phyloP scores from a whole-genome alignment of 257 asterid genomes.

The Solanum boliviense region DNA sequence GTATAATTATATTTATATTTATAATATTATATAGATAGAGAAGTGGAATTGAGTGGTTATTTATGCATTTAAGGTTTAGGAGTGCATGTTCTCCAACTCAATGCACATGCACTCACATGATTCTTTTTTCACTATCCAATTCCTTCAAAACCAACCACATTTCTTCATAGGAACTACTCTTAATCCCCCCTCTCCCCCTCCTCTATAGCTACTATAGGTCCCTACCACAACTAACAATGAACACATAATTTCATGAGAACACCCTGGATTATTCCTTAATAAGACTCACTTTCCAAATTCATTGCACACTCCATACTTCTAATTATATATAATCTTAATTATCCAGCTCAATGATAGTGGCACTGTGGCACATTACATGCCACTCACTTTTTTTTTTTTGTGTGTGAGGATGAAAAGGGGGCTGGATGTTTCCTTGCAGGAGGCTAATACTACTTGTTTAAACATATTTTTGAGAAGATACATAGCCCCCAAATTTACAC shows the following conservation, averaged over 20 bases:
- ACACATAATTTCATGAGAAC: slow-evolving; percentile 11
- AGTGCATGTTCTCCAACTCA: slow-evolving; percentile 39
- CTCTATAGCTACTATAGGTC: neutral
- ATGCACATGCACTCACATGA: slow-evolving; percentile 73
- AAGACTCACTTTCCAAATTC: slow-evolving; percentile 46
- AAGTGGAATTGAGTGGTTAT: neutral
- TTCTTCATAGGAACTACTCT: slow-evolving; percentile 4
- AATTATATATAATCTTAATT: neutral
- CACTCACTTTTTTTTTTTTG: neutral
- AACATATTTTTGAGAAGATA: neutral
- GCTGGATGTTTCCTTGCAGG: slow-evolving; percentile 20
- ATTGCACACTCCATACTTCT: slow-evolving; percentile 17
- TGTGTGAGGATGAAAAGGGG: neutral
- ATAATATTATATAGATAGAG: neutral
- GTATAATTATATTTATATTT: neutral
- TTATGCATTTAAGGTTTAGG: neutral
- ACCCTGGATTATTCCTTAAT: slow-evolving; percentile 62
- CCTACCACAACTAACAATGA: neutral
- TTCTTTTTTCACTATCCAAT: slow-evolving; percentile 13
- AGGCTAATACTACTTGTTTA: neutral
- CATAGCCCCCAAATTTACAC: neutral
- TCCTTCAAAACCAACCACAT: slow-evolving; percentile 3
- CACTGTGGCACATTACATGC: slow-evolving; percentile 2
- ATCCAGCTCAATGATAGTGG: slow-evolving; percentile 28
- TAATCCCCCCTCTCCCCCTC: neutral